phyloP scores from a whole-genome alignment of 352 stramenopile genomes.

The Globisporangium spiculum region DNA sequence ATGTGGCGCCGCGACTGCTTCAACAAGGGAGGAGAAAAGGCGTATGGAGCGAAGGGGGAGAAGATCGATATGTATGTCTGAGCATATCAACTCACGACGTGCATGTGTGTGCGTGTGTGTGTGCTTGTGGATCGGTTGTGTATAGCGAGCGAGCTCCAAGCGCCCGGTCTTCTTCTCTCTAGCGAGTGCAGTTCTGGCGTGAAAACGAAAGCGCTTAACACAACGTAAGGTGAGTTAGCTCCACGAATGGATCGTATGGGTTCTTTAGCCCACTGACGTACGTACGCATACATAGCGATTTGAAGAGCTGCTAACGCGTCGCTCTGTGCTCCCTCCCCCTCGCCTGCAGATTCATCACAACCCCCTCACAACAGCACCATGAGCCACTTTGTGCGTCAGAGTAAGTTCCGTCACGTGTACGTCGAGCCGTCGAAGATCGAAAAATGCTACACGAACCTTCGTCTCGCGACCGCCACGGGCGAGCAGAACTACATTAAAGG shows the following conservation, averaged over 20 bases:
- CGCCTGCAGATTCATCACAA: not conserved
- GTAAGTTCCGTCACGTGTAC: slow-evolving; percentile 99
- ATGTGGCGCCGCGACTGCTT: slow-evolving; percentile 8
- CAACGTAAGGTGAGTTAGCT: slow-evolving; percentile 1
- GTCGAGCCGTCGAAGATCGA: slow-evolving; percentile 95
- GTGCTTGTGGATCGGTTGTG: not conserved
- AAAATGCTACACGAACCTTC: slow-evolving; percentile 89
- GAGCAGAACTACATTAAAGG: slow-evolving; percentile 99
- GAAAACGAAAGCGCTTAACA: slow-evolving; percentile 4
- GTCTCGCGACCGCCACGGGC: slow-evolving; percentile 95
- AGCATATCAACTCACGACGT: not conserved
- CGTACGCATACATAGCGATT: not conserved
- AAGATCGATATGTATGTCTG: slow-evolving; percentile 5
- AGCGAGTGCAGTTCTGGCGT: slow-evolving; percentile 12
- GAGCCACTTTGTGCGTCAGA: slow-evolving; percentile 95
- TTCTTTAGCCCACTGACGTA: not conserved
- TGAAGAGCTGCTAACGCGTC: not conserved
- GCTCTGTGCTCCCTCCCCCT: not conserved
- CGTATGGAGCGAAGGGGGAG: not conserved
- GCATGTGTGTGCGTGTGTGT: not conserved
- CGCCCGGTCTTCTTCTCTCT: slow-evolving; percentile 11
- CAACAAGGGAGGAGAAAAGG: slow-evolving; percentile 1
- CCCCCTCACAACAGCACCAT: slow-evolving; percentile 43
- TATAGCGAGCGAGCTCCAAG: slow-evolving; percentile 3
- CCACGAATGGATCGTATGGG: not conserved